Evolutionary conservation across 768 basidiomycete genomes (phyloP).

Genomic region (Tephrocybe sp.): DNA sequence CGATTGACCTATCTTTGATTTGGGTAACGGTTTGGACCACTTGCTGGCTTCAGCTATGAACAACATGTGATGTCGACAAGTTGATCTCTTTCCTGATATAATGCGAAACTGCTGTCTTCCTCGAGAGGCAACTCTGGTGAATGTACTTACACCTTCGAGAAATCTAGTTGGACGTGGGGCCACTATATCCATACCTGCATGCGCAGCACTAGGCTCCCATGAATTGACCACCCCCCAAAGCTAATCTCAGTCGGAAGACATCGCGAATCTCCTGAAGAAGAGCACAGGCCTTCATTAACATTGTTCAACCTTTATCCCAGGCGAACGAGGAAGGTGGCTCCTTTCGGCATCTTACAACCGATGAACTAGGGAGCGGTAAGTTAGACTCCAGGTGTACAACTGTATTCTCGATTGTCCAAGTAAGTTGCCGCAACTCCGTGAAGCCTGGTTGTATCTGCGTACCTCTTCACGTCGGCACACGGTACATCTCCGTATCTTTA

Average conservation of each 20-base stretch:
- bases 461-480: not conserved
- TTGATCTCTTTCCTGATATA: not conserved
- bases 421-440: constrained; percentile 2
- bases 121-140: not conserved
- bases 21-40: too few relatives aligned
- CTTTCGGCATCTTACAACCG: not conserved
- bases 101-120: not conserved
- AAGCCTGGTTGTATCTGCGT: not conserved
- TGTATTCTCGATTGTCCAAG: not conserved
- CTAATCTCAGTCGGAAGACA: constrained; percentile 1
- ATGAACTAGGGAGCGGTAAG: constrained; percentile 1
- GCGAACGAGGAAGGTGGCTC: not conserved
- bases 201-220: not conserved
- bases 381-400: not conserved
- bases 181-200: not conserved
- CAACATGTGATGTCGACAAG: not conserved
- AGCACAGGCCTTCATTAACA: not conserved
- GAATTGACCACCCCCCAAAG: constrained; percentile 2
- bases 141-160: not conserved
- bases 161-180: not conserved
- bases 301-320: not conserved
- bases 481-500: constrained; percentile 8
- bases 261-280: constrained; percentile 6
- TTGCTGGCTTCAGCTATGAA: not conserved
- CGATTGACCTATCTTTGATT: too few relatives aligned